Conservation (phyloP, 371 early-diverging fungal genomes). For the Batrachochytrium dendrobatidis region DNA sequence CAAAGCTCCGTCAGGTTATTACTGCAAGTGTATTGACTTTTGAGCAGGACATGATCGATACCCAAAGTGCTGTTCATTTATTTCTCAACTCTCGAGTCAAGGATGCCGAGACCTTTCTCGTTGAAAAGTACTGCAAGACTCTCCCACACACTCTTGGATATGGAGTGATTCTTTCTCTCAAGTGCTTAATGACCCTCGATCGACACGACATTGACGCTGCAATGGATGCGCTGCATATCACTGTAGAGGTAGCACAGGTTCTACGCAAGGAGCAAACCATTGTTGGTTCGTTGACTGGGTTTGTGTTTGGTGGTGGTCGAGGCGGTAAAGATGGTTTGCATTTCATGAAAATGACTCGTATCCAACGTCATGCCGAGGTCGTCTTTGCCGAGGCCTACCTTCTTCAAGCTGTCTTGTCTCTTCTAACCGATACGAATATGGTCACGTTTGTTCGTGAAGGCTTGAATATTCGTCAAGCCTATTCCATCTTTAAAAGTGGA, state of each 20-base stretch:
- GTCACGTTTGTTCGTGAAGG: slow-evolving; percentile 66
- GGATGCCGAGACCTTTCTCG: slow-evolving; percentile 52
- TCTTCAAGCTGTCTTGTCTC: slow-evolving; percentile 57
- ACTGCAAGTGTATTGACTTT: slow-evolving; percentile 13
- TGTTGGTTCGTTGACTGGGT: slow-evolving; percentile 25
- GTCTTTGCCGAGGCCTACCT: slow-evolving; percentile 65
- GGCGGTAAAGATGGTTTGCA: slow-evolving; percentile 11
- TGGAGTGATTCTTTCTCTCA: slow-evolving; percentile 54
- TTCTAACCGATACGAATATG: slow-evolving; percentile 61
- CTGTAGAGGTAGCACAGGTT: slow-evolving; percentile 45
- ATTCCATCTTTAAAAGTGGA: slow-evolving; percentile 52
- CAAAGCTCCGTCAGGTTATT: slow-evolving; percentile 6
- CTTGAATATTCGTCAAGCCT: slow-evolving; percentile 59
- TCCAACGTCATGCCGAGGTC: slow-evolving; percentile 67
- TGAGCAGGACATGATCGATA: slow-evolving; percentile 39
- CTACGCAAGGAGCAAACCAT: slow-evolving; percentile 42
- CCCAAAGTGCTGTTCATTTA: slow-evolving; percentile 49
- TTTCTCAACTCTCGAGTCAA: slow-evolving; percentile 60
- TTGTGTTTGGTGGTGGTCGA: slow-evolving; percentile 18
- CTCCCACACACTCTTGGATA: slow-evolving; percentile 64
- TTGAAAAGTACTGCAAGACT: slow-evolving; percentile 34
- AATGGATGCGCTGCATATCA: slow-evolving; percentile 46
- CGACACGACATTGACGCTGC: slow-evolving; percentile 52
- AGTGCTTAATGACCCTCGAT: slow-evolving; percentile 69
- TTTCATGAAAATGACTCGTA: slow-evolving; percentile 41